These are phyloP conservation scores for Erythrobasidium hasegawianum DNA, from an alignment of 1,284 basidiomycete species.

Conservation along the genomic window DNA sequence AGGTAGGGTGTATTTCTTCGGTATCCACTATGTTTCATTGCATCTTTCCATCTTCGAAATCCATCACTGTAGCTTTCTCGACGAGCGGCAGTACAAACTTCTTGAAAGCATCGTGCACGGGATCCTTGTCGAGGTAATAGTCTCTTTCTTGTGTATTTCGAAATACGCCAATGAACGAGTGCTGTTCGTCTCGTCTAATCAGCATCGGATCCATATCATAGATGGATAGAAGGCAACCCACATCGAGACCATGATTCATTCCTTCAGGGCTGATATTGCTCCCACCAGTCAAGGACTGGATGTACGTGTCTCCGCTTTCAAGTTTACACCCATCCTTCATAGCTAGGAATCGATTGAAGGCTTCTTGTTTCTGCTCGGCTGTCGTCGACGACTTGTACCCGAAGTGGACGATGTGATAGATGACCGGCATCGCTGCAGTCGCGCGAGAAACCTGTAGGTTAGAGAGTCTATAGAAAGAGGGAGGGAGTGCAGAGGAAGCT, in stretches of 20 bases:
- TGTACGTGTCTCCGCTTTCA: constrained; percentile 10
- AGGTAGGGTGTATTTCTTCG: too few species aligned
- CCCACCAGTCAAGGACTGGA: constrained; percentile 22
- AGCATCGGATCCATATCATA: too few species aligned
- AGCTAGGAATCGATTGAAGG: constrained; percentile 15
- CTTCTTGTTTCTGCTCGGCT: constrained; percentile 14
- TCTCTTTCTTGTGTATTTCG: constrained; percentile 20
- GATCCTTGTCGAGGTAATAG: constrained; percentile 24
- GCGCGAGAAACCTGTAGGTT: too few species aligned
- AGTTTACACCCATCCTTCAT: constrained; percentile 1
- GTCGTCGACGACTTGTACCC: constrained; percentile 21
- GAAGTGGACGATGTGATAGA: constrained; percentile 29
- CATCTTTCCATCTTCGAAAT: constrained; percentile 27
- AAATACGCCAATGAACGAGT: constrained; percentile 27
- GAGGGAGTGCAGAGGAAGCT: too few species aligned
- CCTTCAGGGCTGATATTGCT: constrained; percentile 26
- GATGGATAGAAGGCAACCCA: too few species aligned
- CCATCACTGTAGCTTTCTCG: constrained; percentile 12
- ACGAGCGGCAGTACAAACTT: background rate
- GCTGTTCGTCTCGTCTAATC: too few species aligned
- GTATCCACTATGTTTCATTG: background rate
- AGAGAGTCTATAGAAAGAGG: too few species aligned
- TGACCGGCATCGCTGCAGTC: too few species aligned
- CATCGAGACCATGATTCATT: constrained; percentile 18
- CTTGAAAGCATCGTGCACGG: constrained; percentile 24